A percentile compares a stretch with the other conserved stretches of the same genome.
Evolutionary conservation across 2,329 filamentous ascomycete species (phyloP).

Genomic region (Cercospora berteroae): DNA sequence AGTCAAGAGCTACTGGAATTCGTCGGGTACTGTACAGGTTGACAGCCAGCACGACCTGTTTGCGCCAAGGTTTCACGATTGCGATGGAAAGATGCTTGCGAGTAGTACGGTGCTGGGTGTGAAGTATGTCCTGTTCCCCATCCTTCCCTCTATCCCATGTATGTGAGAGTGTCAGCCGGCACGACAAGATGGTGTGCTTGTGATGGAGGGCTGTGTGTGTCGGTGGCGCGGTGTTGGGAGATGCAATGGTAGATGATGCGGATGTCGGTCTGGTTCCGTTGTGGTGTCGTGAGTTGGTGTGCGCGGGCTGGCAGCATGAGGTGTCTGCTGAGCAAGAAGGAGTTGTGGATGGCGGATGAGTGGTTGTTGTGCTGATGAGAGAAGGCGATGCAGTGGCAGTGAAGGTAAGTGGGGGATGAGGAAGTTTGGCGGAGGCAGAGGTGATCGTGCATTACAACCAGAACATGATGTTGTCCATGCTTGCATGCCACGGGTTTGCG

Average conservation of each 20-base stretch:
- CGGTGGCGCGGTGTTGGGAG: neutral
- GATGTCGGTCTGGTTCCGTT: neutral
- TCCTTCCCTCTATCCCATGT: neutral
- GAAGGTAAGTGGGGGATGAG: neutral
- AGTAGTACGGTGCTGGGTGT: neutral
- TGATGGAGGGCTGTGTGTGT: neutral
- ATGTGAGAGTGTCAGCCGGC: neutral
- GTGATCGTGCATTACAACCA: conserved; percentile 22
- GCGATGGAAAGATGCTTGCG: neutral
- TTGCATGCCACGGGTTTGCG: conserved; percentile 32
- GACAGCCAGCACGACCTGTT: neutral
- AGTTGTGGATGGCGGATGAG: neutral
- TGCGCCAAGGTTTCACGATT: neutral
- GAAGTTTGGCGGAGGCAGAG: neutral
- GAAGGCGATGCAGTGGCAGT: neutral
- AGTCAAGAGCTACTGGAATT: neutral
- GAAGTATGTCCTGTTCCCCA: neutral
- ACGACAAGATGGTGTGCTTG: neutral
- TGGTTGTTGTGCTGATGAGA: neutral
- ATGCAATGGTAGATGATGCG: neutral
- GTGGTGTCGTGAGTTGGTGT: neutral
- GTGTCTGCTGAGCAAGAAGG: neutral
- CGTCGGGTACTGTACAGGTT: neutral
- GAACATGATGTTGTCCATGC: conserved; percentile 35
- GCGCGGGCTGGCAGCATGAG: neutral